Conservation (phyloP, 352 stramenopile genomes). For the Phytophthora cajani region DNA sequence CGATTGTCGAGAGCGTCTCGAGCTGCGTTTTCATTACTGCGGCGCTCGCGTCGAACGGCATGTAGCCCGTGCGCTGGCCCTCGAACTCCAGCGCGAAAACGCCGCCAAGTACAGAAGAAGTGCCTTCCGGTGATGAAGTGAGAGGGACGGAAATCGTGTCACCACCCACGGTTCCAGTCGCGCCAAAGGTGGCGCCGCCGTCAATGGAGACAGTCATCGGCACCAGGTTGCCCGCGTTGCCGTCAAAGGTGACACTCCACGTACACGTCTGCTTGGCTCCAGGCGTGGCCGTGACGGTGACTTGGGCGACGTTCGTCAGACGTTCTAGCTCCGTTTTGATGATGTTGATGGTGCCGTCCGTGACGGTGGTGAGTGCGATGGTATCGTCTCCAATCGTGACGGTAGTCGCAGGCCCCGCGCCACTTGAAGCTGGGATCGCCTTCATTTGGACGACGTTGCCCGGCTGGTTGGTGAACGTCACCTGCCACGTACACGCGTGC, state of each 20-base stretch:
- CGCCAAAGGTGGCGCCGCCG: slow-evolving; percentile 43
- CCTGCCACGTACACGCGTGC: slow-evolving; percentile 84
- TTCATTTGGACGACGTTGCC: slow-evolving; percentile 86
- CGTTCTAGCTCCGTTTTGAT: slow-evolving; percentile 95
- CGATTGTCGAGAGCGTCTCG: slow-evolving; percentile 90
- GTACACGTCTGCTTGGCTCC: slow-evolving; percentile 79
- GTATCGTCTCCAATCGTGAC: slow-evolving; percentile 85
- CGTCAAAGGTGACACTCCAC: slow-evolving; percentile 95
- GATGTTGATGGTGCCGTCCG: slow-evolving; percentile 89
- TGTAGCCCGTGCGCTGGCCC: slow-evolving; percentile 91
- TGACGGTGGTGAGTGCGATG: slow-evolving; percentile 72
- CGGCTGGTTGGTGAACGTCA: slow-evolving; percentile 91
- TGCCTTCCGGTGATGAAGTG: slow-evolving; percentile 45
- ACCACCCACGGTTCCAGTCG: slow-evolving; percentile 31
- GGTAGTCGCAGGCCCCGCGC: slow-evolving; percentile 36
- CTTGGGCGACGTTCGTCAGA: slow-evolving; percentile 88
- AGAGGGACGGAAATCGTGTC: slow-evolving; percentile 66
- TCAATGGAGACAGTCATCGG: slow-evolving; percentile 63
- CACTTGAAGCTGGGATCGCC: slow-evolving; percentile 60
- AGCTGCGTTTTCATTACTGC: slow-evolving; percentile 90
- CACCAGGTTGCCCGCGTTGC: slow-evolving; percentile 88
- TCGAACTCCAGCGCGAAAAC: slow-evolving; percentile 91
- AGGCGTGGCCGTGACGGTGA: slow-evolving; percentile 82
- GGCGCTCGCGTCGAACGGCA: slow-evolving; percentile 90
- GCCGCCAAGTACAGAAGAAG: slow-evolving; percentile 61